Conservation (phyloP, 768 basidiomycete genomes). For the Rhodotorula kratochvilovae region DNA sequence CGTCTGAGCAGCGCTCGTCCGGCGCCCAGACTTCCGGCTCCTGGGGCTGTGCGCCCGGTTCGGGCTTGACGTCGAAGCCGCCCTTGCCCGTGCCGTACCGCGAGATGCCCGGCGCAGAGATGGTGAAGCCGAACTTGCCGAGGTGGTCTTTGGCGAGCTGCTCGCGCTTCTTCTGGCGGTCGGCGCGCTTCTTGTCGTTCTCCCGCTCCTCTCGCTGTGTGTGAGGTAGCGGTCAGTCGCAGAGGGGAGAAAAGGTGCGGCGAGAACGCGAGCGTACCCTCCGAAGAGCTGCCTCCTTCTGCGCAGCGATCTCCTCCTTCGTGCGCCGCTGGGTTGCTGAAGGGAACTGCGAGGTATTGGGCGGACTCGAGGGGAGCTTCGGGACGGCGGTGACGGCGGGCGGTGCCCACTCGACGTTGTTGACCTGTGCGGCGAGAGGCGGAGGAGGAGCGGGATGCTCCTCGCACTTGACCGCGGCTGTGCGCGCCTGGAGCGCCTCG, state of each 20-base stretch:
- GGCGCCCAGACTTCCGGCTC: constrained; percentile 18
- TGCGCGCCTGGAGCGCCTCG: rapidly evolving
- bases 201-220: background rate
- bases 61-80: background rate
- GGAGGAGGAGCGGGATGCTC: background rate
- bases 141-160: constrained; percentile 14
- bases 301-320: constrained; percentile 6
- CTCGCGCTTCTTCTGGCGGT: constrained; percentile 1
- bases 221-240: background rate
- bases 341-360: background rate
- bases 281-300: constrained; percentile 1
- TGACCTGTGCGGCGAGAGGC: no score
- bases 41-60: background rate
- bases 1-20: constrained; percentile 46
- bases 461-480: background rate
- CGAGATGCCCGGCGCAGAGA: constrained; percentile 13
- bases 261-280: background rate
- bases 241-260: background rate
- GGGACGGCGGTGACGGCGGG: background rate
- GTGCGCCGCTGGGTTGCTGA: constrained; percentile 4
- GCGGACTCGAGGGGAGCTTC: background rate
- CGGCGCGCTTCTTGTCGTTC: background rate
- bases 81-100: constrained; percentile 28
- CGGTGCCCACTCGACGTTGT: background rate
- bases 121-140: constrained; percentile 19